Evolutionary conservation across 129 eudicot genomes (phyloP).

Genomic region (Gnaphalium uliginosum): DNA sequence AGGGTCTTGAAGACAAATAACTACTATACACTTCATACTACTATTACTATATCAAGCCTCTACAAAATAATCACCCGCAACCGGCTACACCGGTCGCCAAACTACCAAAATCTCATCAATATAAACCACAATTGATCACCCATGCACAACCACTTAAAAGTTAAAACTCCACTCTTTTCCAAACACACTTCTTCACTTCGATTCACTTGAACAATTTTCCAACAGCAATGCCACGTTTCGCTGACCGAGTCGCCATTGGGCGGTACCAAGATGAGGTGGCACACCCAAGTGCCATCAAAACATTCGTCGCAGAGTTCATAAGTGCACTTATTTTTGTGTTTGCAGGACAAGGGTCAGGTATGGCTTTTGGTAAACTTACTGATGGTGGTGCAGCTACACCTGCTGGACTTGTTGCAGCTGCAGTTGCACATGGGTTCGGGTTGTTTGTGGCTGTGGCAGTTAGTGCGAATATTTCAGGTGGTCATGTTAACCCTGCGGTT

Average conservation of each 20-base stretch:
- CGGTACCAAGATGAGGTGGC: conserved; percentile 40
- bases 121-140: conserved; percentile 11
- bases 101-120: conserved; percentile 4
- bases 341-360: conserved; percentile 61
- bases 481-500: conserved; percentile 70
- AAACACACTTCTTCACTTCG: conserved; percentile 5
- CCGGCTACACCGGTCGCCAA: conserved; percentile 34
- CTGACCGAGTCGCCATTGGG: conserved; percentile 46
- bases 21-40: background rate
- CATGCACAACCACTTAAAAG: background rate
- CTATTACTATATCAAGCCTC: background rate
- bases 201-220: conserved; percentile 27
- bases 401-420: conserved; percentile 52
- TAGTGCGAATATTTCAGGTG: conserved; percentile 58
- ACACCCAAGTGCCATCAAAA: conserved; percentile 57
- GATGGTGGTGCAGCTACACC: conserved; percentile 34
- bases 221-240: background rate
- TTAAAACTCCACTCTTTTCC: background rate
- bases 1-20: background rate
- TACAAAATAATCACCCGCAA: conserved; percentile 30
- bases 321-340: conserved; percentile 59
- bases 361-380: conserved; percentile 52
- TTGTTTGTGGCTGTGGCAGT: conserved; percentile 53
- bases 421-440: conserved; percentile 52
- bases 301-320: conserved; percentile 53